Percentiles rank a stretch among this genome's conserved stretches.
These are phyloP conservation scores for Wickerhamiella parazyma DNA, from an alignment of 805 yeast species.

Conservation along the genomic window DNA sequence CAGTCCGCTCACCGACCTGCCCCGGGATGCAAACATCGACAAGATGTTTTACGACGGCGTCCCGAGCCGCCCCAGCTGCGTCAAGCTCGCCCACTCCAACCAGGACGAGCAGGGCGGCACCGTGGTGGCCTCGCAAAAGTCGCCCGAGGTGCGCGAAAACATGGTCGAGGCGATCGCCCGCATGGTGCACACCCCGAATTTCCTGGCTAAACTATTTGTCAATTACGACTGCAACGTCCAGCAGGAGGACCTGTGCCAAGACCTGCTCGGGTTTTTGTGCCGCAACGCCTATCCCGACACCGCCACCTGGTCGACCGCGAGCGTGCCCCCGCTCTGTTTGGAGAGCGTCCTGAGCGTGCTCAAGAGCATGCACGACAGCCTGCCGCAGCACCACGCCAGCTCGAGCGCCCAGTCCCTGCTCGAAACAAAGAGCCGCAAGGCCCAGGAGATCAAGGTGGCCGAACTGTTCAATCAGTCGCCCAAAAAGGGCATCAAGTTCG, in stretches of 20 bases:
- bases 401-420: constrained; percentile 7
- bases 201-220: constrained; percentile 63
- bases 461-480: constrained; percentile 68
- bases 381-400: background rate
- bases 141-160: constrained; percentile 47
- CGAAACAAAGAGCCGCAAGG: constrained; percentile 33
- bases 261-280: constrained; percentile 56
- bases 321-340: constrained; percentile 84
- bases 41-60: constrained; percentile 29
- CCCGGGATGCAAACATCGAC: constrained; percentile 28
- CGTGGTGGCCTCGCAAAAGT: constrained; percentile 13
- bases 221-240: constrained; percentile 87
- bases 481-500: constrained; percentile 51
- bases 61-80: constrained; percentile 34
- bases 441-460: constrained; percentile 63
- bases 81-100: constrained; percentile 31
- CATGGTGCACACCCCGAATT: constrained; percentile 47
- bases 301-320: constrained; percentile 63
- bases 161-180: constrained; percentile 70
- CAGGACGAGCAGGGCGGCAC: constrained; percentile 7
- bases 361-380: constrained; percentile 21
- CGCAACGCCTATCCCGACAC: constrained; percentile 75
- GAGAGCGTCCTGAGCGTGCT: constrained; percentile 72
- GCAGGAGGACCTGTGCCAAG: constrained; percentile 59
- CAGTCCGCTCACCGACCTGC: constrained; percentile 26